Base-by-base conservation (phyloP, 257 asterid species). In the Schizonepeta tenuifolia region DNA sequence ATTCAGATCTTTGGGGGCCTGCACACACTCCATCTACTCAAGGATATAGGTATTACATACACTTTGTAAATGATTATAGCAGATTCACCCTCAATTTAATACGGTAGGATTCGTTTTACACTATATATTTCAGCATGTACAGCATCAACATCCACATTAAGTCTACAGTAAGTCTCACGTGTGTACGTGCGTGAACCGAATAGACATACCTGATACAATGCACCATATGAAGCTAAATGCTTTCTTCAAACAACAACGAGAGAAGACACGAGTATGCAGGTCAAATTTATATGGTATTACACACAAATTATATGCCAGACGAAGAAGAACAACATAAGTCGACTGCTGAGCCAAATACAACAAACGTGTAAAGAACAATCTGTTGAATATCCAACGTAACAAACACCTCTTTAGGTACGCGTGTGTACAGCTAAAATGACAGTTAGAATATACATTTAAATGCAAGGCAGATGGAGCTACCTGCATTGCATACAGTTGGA, bases 401-500 rank as follows among this genome's bases (percentile, higher is more conserved):
- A 35, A 2, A 9, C 40, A 38, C 50, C 58, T 26, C 40, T 54
- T 28, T 49, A 4, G 21, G 9, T n/a, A 17, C 65, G 31, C 3
- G 59, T 60, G 59, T 60, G 46, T 70, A 69, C 67, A 69, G 3
- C 9, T 47, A 33, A 18, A 66, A 53, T 12, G 4, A 10, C 47
- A 55, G 62, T 71, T 62, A 56, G 65, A 68, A 79, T 84, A 80
- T 86, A 88, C 89, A 87, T 73, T 55, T 75, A 65, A 67, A 54
- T 78, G 79, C 84, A 77, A 13, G 57, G 83, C 73, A 77, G 51
- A 59, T 44, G 13, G 50, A 69, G 80, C 80, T 35, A 80, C 77
- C 57, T 74, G 74, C 70, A 75, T 33, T 56, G 58, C 79, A 58
- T 73, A 35, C 17, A 7, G 65, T 53, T 64, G 63, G 26, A 18